These are phyloP conservation scores for Coffea eugenioides DNA, from an alignment of 257 asterid genomes.

Conservation along the genomic window DNA sequence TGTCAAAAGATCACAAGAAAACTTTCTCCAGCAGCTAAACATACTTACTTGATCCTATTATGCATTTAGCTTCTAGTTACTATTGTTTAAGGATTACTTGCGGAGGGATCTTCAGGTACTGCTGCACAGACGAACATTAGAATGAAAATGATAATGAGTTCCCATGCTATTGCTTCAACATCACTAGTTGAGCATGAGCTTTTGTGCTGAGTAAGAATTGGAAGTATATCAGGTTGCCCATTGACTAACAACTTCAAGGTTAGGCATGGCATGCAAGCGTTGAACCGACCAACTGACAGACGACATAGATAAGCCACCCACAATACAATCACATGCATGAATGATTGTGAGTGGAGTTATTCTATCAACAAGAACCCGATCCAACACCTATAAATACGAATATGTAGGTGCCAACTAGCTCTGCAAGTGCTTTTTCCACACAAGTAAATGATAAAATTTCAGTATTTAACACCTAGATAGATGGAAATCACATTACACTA, in stretches of 20 bases:
- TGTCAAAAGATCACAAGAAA: background rate
- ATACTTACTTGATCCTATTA: background rate
- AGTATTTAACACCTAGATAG: background rate
- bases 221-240: conserved; percentile 31
- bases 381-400: conserved; percentile 54
- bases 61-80: background rate
- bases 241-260: conserved; percentile 39
- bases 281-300: conserved; percentile 45
- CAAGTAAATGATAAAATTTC: background rate
- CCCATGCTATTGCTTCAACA: conserved; percentile 49
- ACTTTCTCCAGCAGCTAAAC: too few relatives aligned
- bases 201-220: conserved; percentile 39
- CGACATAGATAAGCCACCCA: conserved; percentile 47
- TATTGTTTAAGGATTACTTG: conserved; percentile 1
- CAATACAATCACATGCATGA: background rate
- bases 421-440: conserved; percentile 39
- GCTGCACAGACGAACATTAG: conserved; percentile 49
- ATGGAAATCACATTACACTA: background rate
- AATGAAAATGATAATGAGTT: conserved; percentile 43
- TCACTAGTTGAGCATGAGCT: conserved; percentile 41
- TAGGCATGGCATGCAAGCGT: conserved; percentile 47
- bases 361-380: conserved; percentile 3
- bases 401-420: conserved; percentile 43
- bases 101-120: conserved; percentile 45
- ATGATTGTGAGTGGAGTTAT: too few relatives aligned